Percentiles rank a stretch among this genome's conserved stretches.
These are phyloP conservation scores for Myriosclerotinia duriaeana DNA, from an alignment of 2,329 filamentous ascomycete species.

Conservation along the genomic window DNA sequence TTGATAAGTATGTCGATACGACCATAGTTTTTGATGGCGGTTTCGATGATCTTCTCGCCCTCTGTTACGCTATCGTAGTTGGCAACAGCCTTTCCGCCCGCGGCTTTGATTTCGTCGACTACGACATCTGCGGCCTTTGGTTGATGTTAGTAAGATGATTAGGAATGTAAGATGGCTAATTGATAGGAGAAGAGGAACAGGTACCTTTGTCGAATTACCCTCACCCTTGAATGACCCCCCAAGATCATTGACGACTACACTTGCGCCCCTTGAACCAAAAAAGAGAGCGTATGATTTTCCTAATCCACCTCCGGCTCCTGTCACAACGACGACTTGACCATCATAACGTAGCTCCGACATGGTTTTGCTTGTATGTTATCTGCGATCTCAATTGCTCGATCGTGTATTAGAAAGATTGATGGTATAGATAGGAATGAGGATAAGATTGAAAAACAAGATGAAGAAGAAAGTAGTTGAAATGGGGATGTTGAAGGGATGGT, in stretches of 20 bases:
- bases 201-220: conserved; percentile 79
- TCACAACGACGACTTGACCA: conserved; percentile 85
- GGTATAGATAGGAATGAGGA: background rate
- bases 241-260: conserved; percentile 94
- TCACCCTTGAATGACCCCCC: conserved; percentile 92
- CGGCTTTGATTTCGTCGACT: conserved; percentile 78
- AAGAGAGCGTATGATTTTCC: conserved; percentile 83
- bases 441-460: background rate
- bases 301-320: conserved; percentile 78
- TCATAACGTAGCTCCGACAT: conserved; percentile 74
- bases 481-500: background rate
- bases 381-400: conserved; percentile 1
- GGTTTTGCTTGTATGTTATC: conserved; percentile 9
- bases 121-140: conserved; percentile 75
- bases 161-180: conserved; percentile 12
- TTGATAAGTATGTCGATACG: conserved; percentile 95
- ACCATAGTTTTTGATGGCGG: conserved; percentile 75
- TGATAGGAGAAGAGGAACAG: background rate
- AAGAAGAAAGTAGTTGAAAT: background rate
- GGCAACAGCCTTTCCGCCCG: conserved; percentile 91
- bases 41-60: conserved; percentile 91
- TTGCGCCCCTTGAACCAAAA: conserved; percentile 86
- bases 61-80: conserved; percentile 96
- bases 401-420: background rate
- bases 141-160: conserved; percentile 22